Evolutionary conservation across 768 basidiomycete species (phyloP).

Genomic region (Xerocomellus intermedius): DNA sequence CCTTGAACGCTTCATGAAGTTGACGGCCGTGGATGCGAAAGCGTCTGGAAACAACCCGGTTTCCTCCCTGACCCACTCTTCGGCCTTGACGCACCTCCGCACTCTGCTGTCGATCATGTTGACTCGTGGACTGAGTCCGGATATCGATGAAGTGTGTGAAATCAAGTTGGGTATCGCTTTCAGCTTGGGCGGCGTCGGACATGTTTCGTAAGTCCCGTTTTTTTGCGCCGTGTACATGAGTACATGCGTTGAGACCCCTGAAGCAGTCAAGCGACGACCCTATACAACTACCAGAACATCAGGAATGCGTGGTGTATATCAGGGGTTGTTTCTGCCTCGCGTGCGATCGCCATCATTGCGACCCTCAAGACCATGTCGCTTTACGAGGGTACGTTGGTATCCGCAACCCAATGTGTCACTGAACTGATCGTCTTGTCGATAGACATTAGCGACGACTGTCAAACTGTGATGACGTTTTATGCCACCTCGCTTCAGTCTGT

Average conservation of each 20-base stretch:
- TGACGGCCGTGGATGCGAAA: slow-evolving; percentile 49
- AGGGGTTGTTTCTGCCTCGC: slow-evolving; percentile 61
- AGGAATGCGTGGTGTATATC: slow-evolving; percentile 73
- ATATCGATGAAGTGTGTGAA: slow-evolving; percentile 68
- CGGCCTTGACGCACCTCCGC: slow-evolving; percentile 54
- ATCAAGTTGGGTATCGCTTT: slow-evolving; percentile 50
- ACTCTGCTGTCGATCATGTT: slow-evolving; percentile 61
- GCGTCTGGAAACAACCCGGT: slow-evolving; percentile 47
- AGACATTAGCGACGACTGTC: slow-evolving; percentile 71
- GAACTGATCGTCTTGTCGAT: background rate
- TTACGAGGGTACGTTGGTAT: slow-evolving; percentile 54
- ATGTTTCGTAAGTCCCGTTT: slow-evolving; percentile 43
- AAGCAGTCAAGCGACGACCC: slow-evolving; percentile 35
- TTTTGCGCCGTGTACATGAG: background rate
- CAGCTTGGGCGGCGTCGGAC: slow-evolving; percentile 43
- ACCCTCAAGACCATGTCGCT: slow-evolving; percentile 71
- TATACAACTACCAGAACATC: slow-evolving; percentile 39
- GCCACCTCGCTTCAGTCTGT: slow-evolving; percentile 62
- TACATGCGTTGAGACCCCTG: background rate
- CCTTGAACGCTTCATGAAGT: slow-evolving; percentile 50
- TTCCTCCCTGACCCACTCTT: slow-evolving; percentile 34
- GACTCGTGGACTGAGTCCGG: slow-evolving; percentile 66
- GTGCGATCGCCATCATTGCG: slow-evolving; percentile 64
- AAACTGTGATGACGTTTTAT: slow-evolving; percentile 79
- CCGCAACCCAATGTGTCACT: background rate